Evolutionary conservation across 164 flowering plant species (phyloP).

Genomic region (Stephania yunnanensis): DNA sequence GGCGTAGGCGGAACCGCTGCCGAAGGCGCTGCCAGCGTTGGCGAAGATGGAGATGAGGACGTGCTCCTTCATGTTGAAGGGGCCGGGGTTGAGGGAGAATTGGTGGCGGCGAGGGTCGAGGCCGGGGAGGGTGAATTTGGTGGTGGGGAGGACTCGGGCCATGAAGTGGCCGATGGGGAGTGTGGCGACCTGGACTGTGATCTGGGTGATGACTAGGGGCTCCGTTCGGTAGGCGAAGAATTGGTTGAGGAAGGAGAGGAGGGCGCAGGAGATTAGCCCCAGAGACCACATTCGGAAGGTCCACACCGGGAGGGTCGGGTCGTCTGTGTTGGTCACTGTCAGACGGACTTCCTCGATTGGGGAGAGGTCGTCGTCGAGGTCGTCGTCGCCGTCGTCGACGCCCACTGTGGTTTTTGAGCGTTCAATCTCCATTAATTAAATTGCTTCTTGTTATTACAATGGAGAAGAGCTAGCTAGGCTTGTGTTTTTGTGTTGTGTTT

Average conservation of each 20-base stretch:
- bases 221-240: conserved; percentile 77
- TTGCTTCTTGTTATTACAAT: neutral
- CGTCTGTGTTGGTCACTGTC: conserved; percentile 77
- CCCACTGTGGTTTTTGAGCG: neutral
- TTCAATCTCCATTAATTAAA: conserved; percentile 12
- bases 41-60: conserved; percentile 72
- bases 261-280: conserved; percentile 57
- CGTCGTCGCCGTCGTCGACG: too few species aligned
- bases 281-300: conserved; percentile 91
- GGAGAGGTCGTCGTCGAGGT: conserved; percentile 25
- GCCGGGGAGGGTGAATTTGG: conserved; percentile 30
- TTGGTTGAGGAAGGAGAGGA: conserved; percentile 75
- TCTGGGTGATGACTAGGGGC: conserved; percentile 53
- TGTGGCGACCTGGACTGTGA: conserved; percentile 58
- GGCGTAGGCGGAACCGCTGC: conserved; percentile 53
- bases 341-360: conserved; percentile 79
- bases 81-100: conserved; percentile 67
- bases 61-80: conserved; percentile 76
- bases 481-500: neutral
- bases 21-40: conserved; percentile 70
- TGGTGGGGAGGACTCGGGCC: conserved; percentile 42
- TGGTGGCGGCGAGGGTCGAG: conserved; percentile 20
- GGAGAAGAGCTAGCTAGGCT: neutral
- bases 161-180: conserved; percentile 65
- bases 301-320: conserved; percentile 79